Evolutionary conservation across 75 land plant species (phyloP).

Genomic region (Isoetes taiwanensis): DNA sequence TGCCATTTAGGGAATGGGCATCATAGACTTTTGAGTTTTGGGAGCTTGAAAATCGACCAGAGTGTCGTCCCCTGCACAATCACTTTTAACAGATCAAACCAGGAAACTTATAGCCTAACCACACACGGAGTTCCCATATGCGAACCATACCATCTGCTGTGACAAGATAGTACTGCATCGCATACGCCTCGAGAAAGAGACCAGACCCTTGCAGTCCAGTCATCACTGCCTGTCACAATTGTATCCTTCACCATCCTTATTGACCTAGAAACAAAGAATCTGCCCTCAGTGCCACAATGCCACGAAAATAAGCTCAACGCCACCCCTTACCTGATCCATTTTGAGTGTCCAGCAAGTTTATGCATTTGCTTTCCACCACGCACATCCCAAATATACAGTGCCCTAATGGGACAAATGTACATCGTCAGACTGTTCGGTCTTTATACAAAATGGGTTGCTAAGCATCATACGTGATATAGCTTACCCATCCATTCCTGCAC

Average conservation of each 20-base stretch:
- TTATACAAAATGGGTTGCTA: too few relatives aligned
- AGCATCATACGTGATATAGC: too few relatives aligned
- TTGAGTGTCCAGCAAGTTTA: constrained; percentile 70
- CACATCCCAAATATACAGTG: constrained; percentile 82
- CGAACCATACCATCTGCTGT: constrained; percentile 89
- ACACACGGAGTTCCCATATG: constrained; percentile 97
- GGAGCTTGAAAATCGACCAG: too few relatives aligned
- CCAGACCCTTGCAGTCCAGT: constrained; percentile 99
- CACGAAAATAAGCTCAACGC: not conserved
- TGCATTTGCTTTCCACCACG: constrained; percentile 85
- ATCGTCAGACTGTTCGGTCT: too few relatives aligned
- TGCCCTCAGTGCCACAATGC: too few relatives aligned
- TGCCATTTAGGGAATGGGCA: too few relatives aligned
- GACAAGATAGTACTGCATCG: constrained; percentile 89
- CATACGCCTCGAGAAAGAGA: constrained; percentile 80
- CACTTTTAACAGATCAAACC: too few relatives aligned
- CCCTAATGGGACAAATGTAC: constrained; percentile 31
- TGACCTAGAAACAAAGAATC: constrained; percentile 58
- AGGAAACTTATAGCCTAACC: too few relatives aligned
- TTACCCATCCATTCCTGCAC: constrained; percentile 91
- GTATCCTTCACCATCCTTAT: constrained; percentile 88
- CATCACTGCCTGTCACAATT: constrained; percentile 95
- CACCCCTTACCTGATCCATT: constrained; percentile 71
- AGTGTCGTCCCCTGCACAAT: too few relatives aligned
- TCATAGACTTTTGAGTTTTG: too few relatives aligned